A percentile compares a stretch with the other conserved stretches of the same genome.
phyloP scores from a whole-genome alignment of 306 rosid species.

The Canavalia ensiformis region DNA sequence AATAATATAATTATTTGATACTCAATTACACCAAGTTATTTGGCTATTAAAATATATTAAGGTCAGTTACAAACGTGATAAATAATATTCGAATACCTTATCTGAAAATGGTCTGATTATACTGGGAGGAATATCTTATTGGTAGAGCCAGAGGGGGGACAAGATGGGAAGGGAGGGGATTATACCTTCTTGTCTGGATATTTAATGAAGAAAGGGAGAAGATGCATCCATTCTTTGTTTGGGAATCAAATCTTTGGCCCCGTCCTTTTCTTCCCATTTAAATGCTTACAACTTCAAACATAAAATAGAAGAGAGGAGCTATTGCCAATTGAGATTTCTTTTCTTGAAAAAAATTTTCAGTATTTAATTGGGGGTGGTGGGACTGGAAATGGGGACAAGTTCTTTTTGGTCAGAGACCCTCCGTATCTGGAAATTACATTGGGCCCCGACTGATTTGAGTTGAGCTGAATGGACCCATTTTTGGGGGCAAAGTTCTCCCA shows the following conservation, averaged over 20 bases:
- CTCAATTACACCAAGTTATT: conserved; percentile 27
- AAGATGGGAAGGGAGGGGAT: conserved; percentile 13
- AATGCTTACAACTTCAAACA: conserved; percentile 4
- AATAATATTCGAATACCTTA: conserved; percentile 24
- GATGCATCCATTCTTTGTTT: conserved; percentile 34
- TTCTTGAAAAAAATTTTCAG: not conserved
- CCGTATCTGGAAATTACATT: not conserved
- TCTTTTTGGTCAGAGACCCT: not conserved
- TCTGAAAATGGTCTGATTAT: conserved; percentile 22
- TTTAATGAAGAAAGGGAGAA: conserved; percentile 8
- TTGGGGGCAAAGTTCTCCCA: not conserved
- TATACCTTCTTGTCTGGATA: conserved; percentile 27
- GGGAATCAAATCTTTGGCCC: conserved; percentile 26
- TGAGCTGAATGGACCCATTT: not conserved
- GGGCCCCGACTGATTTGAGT: not conserved
- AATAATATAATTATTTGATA: conserved; percentile 32
- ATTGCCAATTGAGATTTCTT: not conserved
- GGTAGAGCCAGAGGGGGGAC: conserved; percentile 26
- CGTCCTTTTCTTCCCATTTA: not conserved
- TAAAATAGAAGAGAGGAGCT: not conserved
- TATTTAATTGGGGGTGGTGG: conserved; percentile 15
- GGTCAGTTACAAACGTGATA: conserved; percentile 17
- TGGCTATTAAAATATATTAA: conserved; percentile 26
- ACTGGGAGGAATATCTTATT: conserved; percentile 18
- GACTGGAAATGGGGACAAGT: not conserved